phyloP scores from a whole-genome alignment of 2,329 filamentous ascomycete species.

The Claviceps sp. region DNA sequence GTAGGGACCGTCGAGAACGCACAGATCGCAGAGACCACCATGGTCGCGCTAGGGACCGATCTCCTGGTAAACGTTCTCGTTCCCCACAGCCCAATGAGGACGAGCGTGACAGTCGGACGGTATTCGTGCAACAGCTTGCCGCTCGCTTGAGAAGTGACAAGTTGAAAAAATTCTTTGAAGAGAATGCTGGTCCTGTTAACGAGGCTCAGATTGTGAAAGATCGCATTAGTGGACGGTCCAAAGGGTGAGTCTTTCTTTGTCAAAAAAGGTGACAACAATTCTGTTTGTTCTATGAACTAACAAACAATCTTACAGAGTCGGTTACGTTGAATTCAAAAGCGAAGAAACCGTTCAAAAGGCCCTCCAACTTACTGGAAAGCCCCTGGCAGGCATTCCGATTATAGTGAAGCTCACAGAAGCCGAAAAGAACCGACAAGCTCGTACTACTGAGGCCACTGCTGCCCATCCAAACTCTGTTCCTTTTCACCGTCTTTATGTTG shows the following conservation, averaged over 20 bases:
- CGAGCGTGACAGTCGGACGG: constrained; percentile 89
- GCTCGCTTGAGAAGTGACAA: constrained; percentile 85
- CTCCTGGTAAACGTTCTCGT: constrained; percentile 28
- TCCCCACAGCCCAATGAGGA: constrained; percentile 79
- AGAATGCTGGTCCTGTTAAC: constrained; percentile 85
- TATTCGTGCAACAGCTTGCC: constrained; percentile 97
- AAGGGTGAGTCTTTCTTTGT: constrained; percentile 56
- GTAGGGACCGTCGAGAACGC: constrained; percentile 36
- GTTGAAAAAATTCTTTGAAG: constrained; percentile 88
- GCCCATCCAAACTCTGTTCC: constrained; percentile 70
- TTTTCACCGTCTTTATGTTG: constrained; percentile 95
- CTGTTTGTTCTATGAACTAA: background rate
- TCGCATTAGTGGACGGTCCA: constrained; percentile 87
- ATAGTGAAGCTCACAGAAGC: constrained; percentile 98
- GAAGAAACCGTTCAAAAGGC: constrained; percentile 89
- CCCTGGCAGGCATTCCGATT: constrained; percentile 94
- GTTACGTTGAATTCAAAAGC: constrained; percentile 96
- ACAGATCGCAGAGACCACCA: constrained; percentile 31
- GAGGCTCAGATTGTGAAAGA: constrained; percentile 99
- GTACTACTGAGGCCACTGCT: constrained; percentile 58
- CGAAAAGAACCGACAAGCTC: constrained; percentile 96
- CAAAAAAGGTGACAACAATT: background rate
- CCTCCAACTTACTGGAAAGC: constrained; percentile 96
- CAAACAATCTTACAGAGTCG: constrained; percentile 49
- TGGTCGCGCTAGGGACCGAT: constrained; percentile 41